Base-by-base conservation (phyloP, 2,329 filamentous ascomycete species). In the Cladosporium sp. region DNA sequence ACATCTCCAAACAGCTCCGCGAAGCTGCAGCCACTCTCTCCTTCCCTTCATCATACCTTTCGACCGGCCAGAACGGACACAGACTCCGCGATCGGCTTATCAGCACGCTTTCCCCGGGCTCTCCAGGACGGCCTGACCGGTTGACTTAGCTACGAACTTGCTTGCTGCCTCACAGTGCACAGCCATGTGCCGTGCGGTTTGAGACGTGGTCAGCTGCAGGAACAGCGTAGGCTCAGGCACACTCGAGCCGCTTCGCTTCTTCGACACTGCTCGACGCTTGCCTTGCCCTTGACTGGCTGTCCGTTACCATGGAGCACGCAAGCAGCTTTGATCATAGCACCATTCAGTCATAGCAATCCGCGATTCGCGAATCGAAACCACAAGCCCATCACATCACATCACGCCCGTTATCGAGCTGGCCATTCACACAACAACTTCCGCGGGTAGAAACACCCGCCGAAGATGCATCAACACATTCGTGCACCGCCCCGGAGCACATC, bases 391-490 rank as follows among this genome's bases (percentile, higher is more conserved):
- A 36, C 34, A 50, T 19, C 24, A 12, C 12, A 48, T 34, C n/a
- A 34, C 9, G 20, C 25, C 45, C 10, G 20, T 5, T 13, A 13
- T 25, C 10, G 45, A n/a, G 9, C 7, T 25, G 45, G n/a, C n/a
- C 45, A 34, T 24, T 22, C n/a, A 22, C 19, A 35, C 34, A 13
- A 17, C 45, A 25, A 15, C 37, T 28, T n/a, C 15, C 20, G 36
- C 39, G 19, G 17, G 36, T 13, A 37, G 42, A 44, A 10, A 48
- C 39, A 15, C 45, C 19, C 35, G 24, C 20, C 50, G 28, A 58
- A 70, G 66, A 97, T 97, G 92, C 91, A 97, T 83, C 92, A 96
- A 77, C 90, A 92, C 76, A 87, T 89, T 66, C 86, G 92, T 67
- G 83, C 86, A 61, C 83, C 88, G 64, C 87, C 89, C 64, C 82